phyloP scores from a whole-genome alignment of 108 stramenopile genomes.

The Ochromonas danica region DNA sequence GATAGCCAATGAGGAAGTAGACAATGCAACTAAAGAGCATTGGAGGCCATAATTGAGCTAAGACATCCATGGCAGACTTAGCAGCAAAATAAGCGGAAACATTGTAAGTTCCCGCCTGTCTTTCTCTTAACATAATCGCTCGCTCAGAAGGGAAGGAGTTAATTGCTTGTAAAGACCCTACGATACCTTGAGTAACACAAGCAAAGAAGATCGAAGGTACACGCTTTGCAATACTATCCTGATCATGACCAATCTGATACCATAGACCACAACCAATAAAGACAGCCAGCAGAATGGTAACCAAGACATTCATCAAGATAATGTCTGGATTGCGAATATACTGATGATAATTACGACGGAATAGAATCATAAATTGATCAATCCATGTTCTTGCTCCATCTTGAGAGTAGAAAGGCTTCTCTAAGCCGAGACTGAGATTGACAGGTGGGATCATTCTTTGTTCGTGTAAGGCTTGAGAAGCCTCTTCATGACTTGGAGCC shows the following conservation, averaged over 20 bases:
- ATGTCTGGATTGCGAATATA: slow-evolving; percentile 4
- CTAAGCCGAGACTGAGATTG: not conserved
- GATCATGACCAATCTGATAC: not conserved
- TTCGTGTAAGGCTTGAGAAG: not conserved
- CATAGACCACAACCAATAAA: slow-evolving; percentile 13
- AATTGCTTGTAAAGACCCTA: slow-evolving; percentile 1
- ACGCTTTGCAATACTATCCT: not conserved
- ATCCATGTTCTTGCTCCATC: not conserved
- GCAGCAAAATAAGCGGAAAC: slow-evolving; percentile 54
- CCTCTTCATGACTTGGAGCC: not conserved
- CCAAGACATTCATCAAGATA: slow-evolving; percentile 12
- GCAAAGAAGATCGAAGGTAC: slow-evolving; percentile 11
- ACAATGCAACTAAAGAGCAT: slow-evolving; percentile 42
- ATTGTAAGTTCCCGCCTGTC: slow-evolving; percentile 48
- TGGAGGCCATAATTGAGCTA: slow-evolving; percentile 36
- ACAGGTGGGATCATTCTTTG: not conserved
- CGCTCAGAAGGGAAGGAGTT: slow-evolving; percentile 53
- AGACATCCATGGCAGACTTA: slow-evolving; percentile 48
- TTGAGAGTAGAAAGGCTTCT: not conserved
- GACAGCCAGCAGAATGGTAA: slow-evolving; percentile 3
- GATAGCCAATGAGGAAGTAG: slow-evolving; percentile 47
- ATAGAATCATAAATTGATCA: not conserved
- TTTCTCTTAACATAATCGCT: slow-evolving; percentile 53
- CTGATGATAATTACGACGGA: not conserved
- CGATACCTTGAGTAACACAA: not conserved